Conservation (phyloP, 176 grass and related monocot species). For the Pontederia paniculata region DNA sequence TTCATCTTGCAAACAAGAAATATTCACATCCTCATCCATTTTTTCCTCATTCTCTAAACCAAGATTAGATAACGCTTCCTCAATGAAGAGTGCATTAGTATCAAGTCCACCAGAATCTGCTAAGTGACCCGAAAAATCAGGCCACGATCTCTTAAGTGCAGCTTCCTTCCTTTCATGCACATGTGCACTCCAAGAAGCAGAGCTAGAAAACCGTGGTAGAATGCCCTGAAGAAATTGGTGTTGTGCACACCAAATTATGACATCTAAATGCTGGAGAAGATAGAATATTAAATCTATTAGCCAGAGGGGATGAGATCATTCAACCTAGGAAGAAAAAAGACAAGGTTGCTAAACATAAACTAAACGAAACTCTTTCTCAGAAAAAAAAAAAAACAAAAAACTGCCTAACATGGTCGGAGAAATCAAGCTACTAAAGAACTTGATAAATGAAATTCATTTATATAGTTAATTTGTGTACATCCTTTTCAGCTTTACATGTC, state of each 20-base stretch:
- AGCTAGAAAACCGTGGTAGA: slow-evolving; percentile 30
- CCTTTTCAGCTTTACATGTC: too few species aligned
- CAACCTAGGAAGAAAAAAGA: background rate
- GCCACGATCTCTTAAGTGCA: slow-evolving; percentile 49
- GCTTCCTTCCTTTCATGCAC: slow-evolving; percentile 52
- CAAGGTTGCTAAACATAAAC: too few species aligned
- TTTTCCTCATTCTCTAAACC: slow-evolving; percentile 36
- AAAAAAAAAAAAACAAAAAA: too few species aligned
- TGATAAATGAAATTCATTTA: too few species aligned
- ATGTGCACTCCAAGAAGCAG: slow-evolving; percentile 46
- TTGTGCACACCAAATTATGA: slow-evolving; percentile 80
- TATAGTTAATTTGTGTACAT: too few species aligned
- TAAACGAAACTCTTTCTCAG: too few species aligned
- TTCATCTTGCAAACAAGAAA: slow-evolving; percentile 47
- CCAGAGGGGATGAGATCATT: background rate
- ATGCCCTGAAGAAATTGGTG: slow-evolving; percentile 62
- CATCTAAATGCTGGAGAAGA: slow-evolving; percentile 78
- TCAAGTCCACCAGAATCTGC: slow-evolving; percentile 21
- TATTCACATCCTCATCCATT: slow-evolving; percentile 36
- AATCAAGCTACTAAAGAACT: too few species aligned
- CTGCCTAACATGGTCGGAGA: too few species aligned
- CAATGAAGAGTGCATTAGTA: slow-evolving; percentile 59
- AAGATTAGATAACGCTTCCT: slow-evolving; percentile 81
- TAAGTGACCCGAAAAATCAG: slow-evolving; percentile 34
- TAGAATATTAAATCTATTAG: background rate